These are phyloP conservation scores for Candida glaebosa DNA, from an alignment of 805 yeast genomes.

Conservation along the genomic window DNA sequence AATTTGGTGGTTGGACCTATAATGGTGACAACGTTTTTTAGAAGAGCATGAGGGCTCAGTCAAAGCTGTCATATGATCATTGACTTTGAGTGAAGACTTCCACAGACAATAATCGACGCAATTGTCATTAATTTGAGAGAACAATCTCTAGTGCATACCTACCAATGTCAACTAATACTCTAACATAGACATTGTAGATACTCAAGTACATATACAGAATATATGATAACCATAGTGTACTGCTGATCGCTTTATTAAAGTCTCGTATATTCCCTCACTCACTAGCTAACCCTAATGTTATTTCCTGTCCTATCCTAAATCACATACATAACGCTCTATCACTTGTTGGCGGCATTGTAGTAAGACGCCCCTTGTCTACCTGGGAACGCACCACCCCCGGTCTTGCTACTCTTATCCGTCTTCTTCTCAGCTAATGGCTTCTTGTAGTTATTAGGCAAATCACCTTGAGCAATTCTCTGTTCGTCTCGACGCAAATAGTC, in stretches of 20 bases:
- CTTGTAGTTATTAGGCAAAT: conserved; percentile 30
- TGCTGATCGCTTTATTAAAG: too few species aligned
- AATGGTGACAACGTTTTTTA: conserved; percentile 52
- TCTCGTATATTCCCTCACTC: too few species aligned
- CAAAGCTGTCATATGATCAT: too few species aligned
- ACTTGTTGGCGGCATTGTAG: conserved; percentile 31
- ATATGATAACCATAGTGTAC: background rate
- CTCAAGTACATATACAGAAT: background rate
- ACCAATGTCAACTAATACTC: background rate
- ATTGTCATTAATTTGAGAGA: background rate
- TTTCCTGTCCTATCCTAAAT: background rate
- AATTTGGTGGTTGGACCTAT: conserved; percentile 99
- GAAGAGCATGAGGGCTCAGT: too few species aligned
- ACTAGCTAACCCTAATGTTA: too few species aligned
- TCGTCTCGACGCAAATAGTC: conserved; percentile 30
- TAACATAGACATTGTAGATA: background rate
- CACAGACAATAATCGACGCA: too few species aligned
- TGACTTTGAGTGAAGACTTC: too few species aligned
- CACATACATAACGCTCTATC: conserved; percentile 2
- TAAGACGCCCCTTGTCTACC: conserved; percentile 36
- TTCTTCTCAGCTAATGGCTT: conserved; percentile 33
- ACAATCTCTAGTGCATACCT: too few species aligned
- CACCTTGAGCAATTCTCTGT: conserved; percentile 28
- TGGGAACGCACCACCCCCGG: conserved; percentile 34
- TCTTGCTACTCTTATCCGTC: conserved; percentile 12